These are phyloP conservation scores for Cinchona pubescens DNA, from an alignment of 257 asterid genomes.

Conservation along the genomic window DNA sequence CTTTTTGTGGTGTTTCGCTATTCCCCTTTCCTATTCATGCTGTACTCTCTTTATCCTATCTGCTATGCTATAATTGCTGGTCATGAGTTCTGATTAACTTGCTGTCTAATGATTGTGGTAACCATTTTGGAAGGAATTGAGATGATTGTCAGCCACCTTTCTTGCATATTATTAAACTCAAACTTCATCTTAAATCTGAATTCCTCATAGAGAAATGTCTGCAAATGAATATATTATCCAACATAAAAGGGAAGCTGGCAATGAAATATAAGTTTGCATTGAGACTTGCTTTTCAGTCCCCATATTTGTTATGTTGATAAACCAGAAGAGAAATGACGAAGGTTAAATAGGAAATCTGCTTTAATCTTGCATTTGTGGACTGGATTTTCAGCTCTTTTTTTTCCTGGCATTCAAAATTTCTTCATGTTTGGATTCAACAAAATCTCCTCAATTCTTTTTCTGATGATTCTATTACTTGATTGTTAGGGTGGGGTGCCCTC, in stretches of 20 bases:
- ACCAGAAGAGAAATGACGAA: neutral
- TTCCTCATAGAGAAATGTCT: neutral
- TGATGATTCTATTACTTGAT: slow-evolving; percentile 27
- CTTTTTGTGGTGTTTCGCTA: slow-evolving; percentile 12
- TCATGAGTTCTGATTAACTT: neutral
- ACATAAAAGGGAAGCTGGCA: neutral
- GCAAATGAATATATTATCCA: neutral
- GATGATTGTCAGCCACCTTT: neutral
- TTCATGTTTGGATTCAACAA: neutral
- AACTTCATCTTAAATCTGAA: neutral
- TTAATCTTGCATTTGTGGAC: neutral
- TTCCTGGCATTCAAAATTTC: neutral
- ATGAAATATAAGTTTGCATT: neutral
- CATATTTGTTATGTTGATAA: neutral
- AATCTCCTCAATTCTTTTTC: slow-evolving; percentile 11
- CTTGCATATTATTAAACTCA: neutral
- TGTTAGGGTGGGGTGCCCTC: slow-evolving; percentile 44
- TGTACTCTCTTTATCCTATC: neutral
- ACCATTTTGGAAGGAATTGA: neutral
- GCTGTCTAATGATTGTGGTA: neutral
- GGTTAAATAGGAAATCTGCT: neutral
- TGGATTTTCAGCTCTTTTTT: neutral
- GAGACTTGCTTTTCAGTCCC: neutral
- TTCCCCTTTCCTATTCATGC: neutral
- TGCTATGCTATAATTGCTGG: slow-evolving; percentile 1